A percentile compares a stretch with the other conserved stretches of the same genome.
These are phyloP conservation scores for Gaillardinia entomophila DNA, from an alignment of 805 yeast species.

Conservation along the genomic window DNA sequence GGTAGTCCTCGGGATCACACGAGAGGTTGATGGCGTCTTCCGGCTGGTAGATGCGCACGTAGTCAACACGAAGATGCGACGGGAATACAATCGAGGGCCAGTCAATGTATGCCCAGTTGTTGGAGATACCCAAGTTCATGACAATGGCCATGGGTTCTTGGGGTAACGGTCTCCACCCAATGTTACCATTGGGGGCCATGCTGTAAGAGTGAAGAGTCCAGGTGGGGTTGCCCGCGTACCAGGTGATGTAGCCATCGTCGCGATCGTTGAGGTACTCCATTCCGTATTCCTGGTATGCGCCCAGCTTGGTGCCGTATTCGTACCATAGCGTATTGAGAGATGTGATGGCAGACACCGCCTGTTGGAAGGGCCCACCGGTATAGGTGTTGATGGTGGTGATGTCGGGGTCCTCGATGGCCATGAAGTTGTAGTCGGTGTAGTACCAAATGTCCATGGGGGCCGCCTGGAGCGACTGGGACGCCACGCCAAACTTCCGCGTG, in stretches of 20 bases:
- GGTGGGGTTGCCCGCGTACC: constrained; percentile 19
- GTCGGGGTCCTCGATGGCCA: constrained; percentile 19
- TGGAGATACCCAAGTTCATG: constrained; percentile 35
- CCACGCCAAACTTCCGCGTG: constrained; percentile 11
- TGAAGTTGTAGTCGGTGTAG: constrained; percentile 32
- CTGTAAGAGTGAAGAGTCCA: constrained; percentile 25
- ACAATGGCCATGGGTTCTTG: constrained; percentile 36
- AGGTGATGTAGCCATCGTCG: constrained; percentile 27
- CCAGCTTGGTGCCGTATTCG: constrained; percentile 12
- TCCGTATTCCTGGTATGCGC: constrained; percentile 27
- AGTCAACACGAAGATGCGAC: constrained; percentile 30
- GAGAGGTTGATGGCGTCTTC: constrained; percentile 19
- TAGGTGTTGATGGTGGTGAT: constrained; percentile 32
- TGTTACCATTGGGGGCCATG: constrained; percentile 33
- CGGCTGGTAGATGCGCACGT: constrained; percentile 38
- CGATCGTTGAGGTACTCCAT: constrained; percentile 27
- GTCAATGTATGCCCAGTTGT: constrained; percentile 36
- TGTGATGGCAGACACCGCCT: constrained; percentile 33
- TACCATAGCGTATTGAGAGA: constrained; percentile 33
- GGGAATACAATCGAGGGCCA: constrained; percentile 31
- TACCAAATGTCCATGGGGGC: constrained; percentile 42
- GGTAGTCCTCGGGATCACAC: constrained; percentile 33
- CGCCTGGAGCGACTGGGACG: constrained; percentile 36
- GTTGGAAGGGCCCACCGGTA: constrained; percentile 34
- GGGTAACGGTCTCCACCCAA: constrained; percentile 30